Conservation (phyloP, 208 protist species). For the Acanthamoeba healyi region DNA sequence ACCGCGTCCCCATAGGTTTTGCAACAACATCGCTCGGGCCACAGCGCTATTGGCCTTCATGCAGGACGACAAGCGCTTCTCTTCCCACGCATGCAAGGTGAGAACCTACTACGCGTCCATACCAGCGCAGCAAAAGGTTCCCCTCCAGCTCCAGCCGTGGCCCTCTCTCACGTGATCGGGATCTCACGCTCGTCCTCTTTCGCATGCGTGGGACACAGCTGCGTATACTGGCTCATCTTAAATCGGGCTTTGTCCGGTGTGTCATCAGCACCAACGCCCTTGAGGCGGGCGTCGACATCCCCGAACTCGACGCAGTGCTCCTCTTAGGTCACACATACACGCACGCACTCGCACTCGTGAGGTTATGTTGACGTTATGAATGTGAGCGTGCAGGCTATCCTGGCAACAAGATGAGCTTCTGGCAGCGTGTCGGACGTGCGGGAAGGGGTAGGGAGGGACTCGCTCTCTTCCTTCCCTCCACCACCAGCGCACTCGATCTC, state of each 20-base stretch:
- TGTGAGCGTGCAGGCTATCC: not conserved
- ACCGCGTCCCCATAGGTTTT: no score
- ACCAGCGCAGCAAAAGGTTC: not conserved
- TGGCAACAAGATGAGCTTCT: slow-evolving; percentile 7
- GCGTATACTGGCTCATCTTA: not conserved
- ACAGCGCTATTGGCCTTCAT: not conserved
- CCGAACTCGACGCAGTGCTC: no score
- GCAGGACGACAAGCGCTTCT: not conserved
- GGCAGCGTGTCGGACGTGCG: slow-evolving; percentile 9
- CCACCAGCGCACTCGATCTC: not conserved
- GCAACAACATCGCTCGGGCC: not conserved
- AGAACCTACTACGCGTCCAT: slow-evolving; percentile 12
- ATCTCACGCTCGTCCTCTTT: no score
- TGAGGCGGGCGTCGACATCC: not conserved
- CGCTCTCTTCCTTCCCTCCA: not conserved
- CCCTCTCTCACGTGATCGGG: no score
- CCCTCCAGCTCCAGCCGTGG: no score
- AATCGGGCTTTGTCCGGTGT: not conserved
- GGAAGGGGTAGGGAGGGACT: not conserved
- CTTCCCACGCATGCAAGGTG: not conserved
- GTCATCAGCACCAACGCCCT: slow-evolving; percentile 27
- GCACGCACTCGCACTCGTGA: no score
- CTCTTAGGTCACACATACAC: no score
- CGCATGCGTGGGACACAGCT: not conserved
- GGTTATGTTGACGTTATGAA: not conserved